These are phyloP conservation scores for Candida peoriensis DNA, from an alignment of 805 yeast genomes.

Conservation along the genomic window DNA sequence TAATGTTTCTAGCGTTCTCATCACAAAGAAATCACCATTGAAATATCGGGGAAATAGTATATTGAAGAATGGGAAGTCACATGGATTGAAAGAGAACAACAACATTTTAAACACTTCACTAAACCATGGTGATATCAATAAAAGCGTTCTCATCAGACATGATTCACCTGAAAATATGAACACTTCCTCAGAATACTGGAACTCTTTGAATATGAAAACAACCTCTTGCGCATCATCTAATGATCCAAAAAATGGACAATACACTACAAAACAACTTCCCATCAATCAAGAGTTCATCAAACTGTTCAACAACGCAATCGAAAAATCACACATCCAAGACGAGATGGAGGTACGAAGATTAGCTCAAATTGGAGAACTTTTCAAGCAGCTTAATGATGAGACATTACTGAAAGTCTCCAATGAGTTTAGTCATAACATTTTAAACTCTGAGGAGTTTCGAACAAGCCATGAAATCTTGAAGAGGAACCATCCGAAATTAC, in stretches of 20 bases:
- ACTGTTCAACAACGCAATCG: conserved; percentile 7
- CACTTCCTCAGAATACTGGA: too few species aligned
- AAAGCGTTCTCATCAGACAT: too few species aligned
- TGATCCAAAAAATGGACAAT: not conserved
- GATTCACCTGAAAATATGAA: too few species aligned
- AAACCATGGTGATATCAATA: not conserved
- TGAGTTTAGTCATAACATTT: conserved; percentile 5
- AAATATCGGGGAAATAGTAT: conserved; percentile 7
- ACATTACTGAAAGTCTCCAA: conserved; percentile 6
- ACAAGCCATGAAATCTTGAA: too few species aligned
- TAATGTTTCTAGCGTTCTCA: conserved; percentile 17
- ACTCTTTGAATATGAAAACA: too few species aligned
- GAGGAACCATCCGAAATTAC: conserved; percentile 4
- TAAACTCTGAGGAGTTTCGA: not conserved
- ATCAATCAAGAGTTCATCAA: conserved; percentile 3
- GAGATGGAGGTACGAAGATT: conserved; percentile 13
- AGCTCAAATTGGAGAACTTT: conserved; percentile 10
- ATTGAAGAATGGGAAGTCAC: not conserved
- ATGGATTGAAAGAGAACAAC: conserved; percentile 7
- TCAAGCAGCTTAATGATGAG: conserved; percentile 15
- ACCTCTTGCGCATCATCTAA: not conserved
- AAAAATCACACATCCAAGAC: conserved; percentile 7
- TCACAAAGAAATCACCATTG: conserved; percentile 17
- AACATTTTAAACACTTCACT: conserved; percentile 6
- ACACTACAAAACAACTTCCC: not conserved